These are phyloP conservation scores for Xylariaceae sp. DNA, from an alignment of 2,329 filamentous ascomycete species.

Conservation along the genomic window DNA sequence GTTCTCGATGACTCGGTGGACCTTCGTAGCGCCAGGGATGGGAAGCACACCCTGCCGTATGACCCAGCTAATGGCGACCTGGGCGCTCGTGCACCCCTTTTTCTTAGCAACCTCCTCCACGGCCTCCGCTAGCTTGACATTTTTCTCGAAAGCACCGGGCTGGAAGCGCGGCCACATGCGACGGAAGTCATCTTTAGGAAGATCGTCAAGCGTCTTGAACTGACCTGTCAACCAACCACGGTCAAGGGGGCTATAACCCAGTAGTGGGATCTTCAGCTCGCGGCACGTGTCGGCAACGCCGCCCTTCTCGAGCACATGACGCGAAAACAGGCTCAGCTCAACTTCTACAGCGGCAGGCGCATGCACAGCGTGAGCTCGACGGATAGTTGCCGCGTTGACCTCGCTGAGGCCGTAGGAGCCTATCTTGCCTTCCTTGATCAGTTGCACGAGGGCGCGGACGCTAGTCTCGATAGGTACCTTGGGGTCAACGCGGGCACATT, in stretches of 20 bases:
- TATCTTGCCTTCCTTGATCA: conserved; percentile 45
- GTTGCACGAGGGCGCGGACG: conserved; percentile 29
- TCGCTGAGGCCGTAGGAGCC: conserved; percentile 48
- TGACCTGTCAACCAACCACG: conserved; percentile 51
- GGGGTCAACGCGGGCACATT: conserved; percentile 46
- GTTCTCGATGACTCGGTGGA: conserved; percentile 52
- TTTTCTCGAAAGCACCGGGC: conserved; percentile 54
- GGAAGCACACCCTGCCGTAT: conserved; percentile 49
- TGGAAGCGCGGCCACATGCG: conserved; percentile 54
- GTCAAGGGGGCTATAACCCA: conserved; percentile 60
- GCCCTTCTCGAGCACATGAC: conserved; percentile 45
- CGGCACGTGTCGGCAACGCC: conserved; percentile 44
- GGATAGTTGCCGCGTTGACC: conserved; percentile 44
- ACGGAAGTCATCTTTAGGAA: conserved; percentile 48
- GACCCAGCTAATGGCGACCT: conserved; percentile 60
- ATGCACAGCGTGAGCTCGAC: conserved; percentile 40
- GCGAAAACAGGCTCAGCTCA: conserved; percentile 48
- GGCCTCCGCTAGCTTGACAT: conserved; percentile 53
- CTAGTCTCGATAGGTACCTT: conserved; percentile 49
- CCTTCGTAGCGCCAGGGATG: conserved; percentile 35
- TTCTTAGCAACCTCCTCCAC: conserved; percentile 50
- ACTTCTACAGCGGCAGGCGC: conserved; percentile 48
- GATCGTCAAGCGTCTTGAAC: conserved; percentile 49
- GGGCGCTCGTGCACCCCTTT: conserved; percentile 52
- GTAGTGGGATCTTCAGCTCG: conserved; percentile 60